Evolutionary conservation across 1,139 yeast genomes (phyloP).

Genomic region (Kluyveromyces marxianus): DNA sequence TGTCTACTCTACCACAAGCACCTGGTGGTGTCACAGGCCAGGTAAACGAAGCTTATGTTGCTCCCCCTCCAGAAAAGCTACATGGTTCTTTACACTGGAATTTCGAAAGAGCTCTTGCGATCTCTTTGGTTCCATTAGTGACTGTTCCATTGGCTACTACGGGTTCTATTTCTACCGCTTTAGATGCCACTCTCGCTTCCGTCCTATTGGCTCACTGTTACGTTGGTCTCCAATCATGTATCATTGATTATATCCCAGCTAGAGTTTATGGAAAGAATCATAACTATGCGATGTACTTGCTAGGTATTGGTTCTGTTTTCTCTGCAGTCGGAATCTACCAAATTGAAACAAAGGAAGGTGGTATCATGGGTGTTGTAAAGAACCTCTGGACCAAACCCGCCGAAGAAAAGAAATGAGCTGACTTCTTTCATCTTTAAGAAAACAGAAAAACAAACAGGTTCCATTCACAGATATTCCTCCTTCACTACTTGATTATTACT

Average conservation of each 20-base stretch:
- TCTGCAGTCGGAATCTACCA: conserved; percentile 63
- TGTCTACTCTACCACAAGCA: conserved; percentile 59
- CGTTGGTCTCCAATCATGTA: conserved; percentile 71
- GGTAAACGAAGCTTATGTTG: conserved; percentile 64
- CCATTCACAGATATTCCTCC: too few species aligned
- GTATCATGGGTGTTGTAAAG: conserved; percentile 40
- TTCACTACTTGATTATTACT: too few species aligned
- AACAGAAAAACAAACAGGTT: too few species aligned
- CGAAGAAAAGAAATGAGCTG: conserved; percentile 8
- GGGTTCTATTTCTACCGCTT: conserved; percentile 37
- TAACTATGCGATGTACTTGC: conserved; percentile 51
- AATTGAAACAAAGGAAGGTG: conserved; percentile 64
- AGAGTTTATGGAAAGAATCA: conserved; percentile 68
- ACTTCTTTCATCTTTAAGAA: not conserved
- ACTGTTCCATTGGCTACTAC: conserved; percentile 57
- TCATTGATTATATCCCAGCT: conserved; percentile 67
- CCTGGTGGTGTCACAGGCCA: conserved; percentile 71
- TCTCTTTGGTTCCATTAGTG: conserved; percentile 58
- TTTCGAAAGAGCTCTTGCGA: conserved; percentile 51
- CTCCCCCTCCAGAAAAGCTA: conserved; percentile 46
- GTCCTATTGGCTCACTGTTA: conserved; percentile 55
- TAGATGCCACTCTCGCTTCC: conserved; percentile 53
- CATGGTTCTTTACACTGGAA: conserved; percentile 76
- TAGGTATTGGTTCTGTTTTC: conserved; percentile 55
- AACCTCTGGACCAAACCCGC: conserved; percentile 36